Evolutionary conservation across 257 asterid species (phyloP).

Genomic region (Datura wrightii): DNA sequence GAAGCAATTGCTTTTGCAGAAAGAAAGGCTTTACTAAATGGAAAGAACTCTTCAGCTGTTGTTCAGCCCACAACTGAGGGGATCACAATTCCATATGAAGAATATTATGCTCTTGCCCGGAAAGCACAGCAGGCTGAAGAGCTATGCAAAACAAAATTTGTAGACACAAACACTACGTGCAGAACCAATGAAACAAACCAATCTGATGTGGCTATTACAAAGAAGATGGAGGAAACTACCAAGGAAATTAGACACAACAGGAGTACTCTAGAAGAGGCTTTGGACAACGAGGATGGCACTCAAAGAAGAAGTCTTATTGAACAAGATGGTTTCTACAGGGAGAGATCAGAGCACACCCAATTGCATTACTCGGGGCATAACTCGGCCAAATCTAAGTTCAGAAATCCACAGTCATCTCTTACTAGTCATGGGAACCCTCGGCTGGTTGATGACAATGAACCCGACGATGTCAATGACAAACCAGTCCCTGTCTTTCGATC

Average conservation of each 20-base stretch:
- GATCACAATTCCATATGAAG: constrained; percentile 71
- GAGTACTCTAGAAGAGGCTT: constrained; percentile 44
- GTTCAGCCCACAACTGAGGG: constrained; percentile 45
- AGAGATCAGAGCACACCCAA: constrained; percentile 31
- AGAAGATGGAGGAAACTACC: constrained; percentile 53
- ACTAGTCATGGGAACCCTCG: constrained; percentile 40
- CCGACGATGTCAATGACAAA: constrained; percentile 35
- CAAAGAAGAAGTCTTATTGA: constrained; percentile 29
- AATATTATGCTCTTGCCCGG: constrained; percentile 60
- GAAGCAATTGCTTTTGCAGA: constrained; percentile 73
- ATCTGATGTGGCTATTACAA: constrained; percentile 52
- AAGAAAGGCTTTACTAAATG: constrained; percentile 39
- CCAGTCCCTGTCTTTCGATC: constrained; percentile 49
- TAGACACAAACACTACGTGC: constrained; percentile 44
- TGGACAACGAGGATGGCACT: constrained; percentile 39
- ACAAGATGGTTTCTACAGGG: constrained; percentile 38
- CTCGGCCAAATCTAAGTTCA: constrained; percentile 54
- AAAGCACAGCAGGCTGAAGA: constrained; percentile 68
- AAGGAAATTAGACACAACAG: constrained; percentile 41
- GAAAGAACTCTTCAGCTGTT: constrained; percentile 32
- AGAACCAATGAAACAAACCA: constrained; percentile 36
- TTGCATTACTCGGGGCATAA: constrained; percentile 36
- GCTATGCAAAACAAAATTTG: constrained; percentile 65
- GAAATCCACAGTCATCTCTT: constrained; percentile 50
- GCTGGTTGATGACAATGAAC: constrained; percentile 38